Evolutionary conservation across 2,329 filamentous ascomycete species (phyloP), one percentile per base, ranked within the genome.

Genomic region (Talaromyces sp.): DNA sequence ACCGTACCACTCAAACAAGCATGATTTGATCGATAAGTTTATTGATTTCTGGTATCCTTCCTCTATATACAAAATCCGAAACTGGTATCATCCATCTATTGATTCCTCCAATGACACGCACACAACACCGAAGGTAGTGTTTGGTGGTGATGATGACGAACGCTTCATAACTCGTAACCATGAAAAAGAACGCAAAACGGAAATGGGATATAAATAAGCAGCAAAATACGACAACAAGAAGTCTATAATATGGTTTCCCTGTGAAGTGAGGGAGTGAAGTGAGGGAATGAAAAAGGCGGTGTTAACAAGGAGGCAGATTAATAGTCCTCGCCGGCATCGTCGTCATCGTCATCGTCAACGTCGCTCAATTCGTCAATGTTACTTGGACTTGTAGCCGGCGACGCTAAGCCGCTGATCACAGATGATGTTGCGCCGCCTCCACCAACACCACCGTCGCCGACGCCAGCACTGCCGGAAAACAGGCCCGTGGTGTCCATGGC

Each of bases 341-440:
- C 65, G 19, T 66, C 60, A 33, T 65, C 63, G 11, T 66, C 61
- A 4, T 58, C 45, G 33, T 66, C 65, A 10, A 63, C 60, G 33
- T 66, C 64, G 24, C 65, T 66, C 61, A 66, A 54, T n/a, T 64
- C 62, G 39, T 65, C 64, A 45, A 62, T 56, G 39, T 66, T 62
- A 52, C 56, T 63, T 5, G 60, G 56, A 56, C 60, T 63, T 3
- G 76, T 77, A 22, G 76, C 76, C 1, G 76, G 77, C 1, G 77
- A 78, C 0, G 76, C 77, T 1, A 78, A 66, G 0, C 77, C 76
- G 5, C 76, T 77, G 7, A 78, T 72, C 3, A 76, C 74, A 19
- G 76, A 78, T 2, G 76, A 76, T 19, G 64, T 61, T 27, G 58
- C 60, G 22, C 43, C 63, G 24, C 60, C 62, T 50, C 54, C 62